Conservation (phyloP, 2,329 filamentous ascomycete species). For the Trichophyton rubrum region DNA sequence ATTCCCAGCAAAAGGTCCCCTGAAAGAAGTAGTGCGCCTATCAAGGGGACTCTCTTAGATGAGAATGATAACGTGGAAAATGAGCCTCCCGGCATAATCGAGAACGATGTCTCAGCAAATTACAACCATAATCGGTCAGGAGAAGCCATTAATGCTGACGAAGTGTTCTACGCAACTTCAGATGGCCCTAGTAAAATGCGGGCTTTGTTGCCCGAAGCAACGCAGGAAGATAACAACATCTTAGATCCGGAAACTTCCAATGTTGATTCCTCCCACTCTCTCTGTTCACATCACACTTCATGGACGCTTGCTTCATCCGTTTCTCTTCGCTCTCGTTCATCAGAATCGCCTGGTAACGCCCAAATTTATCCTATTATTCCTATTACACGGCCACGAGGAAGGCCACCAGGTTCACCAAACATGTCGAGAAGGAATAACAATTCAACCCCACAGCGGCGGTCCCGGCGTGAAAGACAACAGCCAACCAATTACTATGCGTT, state of each 20-base stretch:
- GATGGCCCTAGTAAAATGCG: background rate
- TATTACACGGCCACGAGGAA: background rate
- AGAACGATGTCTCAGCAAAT: background rate
- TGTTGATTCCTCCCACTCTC: background rate
- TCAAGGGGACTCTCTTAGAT: background rate
- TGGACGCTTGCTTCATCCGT: background rate
- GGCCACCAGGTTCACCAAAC: background rate
- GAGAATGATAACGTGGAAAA: background rate
- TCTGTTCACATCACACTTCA: background rate
- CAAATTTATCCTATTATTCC: background rate
- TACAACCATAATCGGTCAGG: background rate
- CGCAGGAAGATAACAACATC: background rate
- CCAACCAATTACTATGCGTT: conserved; percentile 24
- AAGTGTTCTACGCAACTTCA: background rate
- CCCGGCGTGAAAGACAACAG: background rate
- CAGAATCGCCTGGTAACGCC: background rate
- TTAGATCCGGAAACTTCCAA: background rate
- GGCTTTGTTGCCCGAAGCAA: conserved; percentile 2
- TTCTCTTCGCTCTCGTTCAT: background rate
- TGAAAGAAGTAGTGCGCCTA: background rate
- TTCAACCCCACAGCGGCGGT: background rate
- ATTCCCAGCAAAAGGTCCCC: background rate
- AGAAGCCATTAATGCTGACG: conserved; percentile 3
- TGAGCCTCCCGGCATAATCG: background rate
- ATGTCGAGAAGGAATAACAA: background rate